Conservation (phyloP, 768 basidiomycete genomes). For the Fomitopsis pulvina region DNA sequence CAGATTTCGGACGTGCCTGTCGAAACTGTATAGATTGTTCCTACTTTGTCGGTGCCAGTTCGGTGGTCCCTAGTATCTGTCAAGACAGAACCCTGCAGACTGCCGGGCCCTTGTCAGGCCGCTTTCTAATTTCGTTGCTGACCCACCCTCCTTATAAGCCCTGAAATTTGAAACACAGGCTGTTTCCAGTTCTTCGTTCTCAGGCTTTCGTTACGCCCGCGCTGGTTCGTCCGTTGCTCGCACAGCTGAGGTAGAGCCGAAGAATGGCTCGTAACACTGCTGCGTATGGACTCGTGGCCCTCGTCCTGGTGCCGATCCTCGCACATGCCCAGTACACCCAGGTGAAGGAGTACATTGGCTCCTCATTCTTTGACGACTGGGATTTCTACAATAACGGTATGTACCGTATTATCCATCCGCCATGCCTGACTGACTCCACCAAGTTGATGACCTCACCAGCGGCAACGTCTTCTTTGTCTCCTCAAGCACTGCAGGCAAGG, state of each 20-base stretch:
- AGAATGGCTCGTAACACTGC: neutral
- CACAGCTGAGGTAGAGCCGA: no score
- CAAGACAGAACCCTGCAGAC: neutral
- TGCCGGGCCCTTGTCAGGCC: neutral
- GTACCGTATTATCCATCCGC: conserved; percentile 16
- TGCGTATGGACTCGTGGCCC: neutral
- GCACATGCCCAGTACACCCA: conserved; percentile 36
- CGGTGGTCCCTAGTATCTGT: neutral
- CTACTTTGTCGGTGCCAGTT: neutral
- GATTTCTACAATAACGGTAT: conserved; percentile 53
- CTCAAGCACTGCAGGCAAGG: conserved; percentile 32
- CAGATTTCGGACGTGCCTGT: no score
- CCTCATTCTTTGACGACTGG: conserved; percentile 65
- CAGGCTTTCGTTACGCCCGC: no score
- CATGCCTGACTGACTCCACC: neutral
- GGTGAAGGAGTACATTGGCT: conserved; percentile 50
- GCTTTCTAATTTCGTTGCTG: neutral
- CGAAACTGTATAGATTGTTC: no score
- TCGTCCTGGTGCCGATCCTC: neutral
- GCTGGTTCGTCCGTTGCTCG: no score
- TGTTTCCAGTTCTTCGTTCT: no score
- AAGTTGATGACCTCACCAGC: conserved; percentile 67
- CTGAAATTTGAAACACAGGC: no score
- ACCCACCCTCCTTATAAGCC: no score
- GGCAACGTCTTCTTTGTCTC: conserved; percentile 51